Conservation (phyloP, 2,329 filamentous ascomycete species). For the Cercospora sesami region DNA sequence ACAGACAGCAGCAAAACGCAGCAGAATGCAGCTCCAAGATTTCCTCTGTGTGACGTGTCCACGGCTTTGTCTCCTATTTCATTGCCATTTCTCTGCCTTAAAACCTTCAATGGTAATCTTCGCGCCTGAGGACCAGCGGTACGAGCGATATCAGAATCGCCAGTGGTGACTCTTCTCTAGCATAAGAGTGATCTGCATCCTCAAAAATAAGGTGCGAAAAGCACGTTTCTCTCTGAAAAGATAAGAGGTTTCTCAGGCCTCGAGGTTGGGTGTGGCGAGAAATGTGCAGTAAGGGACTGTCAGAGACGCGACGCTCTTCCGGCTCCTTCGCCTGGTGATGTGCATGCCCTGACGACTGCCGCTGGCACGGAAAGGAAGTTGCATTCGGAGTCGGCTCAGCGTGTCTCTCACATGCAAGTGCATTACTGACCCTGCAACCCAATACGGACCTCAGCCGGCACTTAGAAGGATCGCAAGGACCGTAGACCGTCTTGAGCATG, state of each 20-base stretch:
- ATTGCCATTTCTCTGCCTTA: background rate
- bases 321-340: background rate
- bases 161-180: background rate
- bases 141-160: background rate
- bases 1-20: background rate
- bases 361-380: background rate
- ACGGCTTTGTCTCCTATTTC: background rate
- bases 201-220: background rate
- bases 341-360: background rate
- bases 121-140: background rate
- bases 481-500: background rate
- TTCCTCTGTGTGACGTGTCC: background rate
- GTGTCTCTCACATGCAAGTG: background rate
- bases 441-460: background rate
- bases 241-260: background rate
- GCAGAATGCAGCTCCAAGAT: background rate
- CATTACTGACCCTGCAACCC: background rate
- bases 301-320: background rate
- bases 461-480: background rate
- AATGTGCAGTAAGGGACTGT: background rate
- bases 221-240: background rate
- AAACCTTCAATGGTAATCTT: background rate
- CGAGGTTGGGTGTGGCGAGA: background rate
- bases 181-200: background rate
- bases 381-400: background rate